Conservation (phyloP, 176 grass and related monocot genomes). For the Stipa capillata region DNA sequence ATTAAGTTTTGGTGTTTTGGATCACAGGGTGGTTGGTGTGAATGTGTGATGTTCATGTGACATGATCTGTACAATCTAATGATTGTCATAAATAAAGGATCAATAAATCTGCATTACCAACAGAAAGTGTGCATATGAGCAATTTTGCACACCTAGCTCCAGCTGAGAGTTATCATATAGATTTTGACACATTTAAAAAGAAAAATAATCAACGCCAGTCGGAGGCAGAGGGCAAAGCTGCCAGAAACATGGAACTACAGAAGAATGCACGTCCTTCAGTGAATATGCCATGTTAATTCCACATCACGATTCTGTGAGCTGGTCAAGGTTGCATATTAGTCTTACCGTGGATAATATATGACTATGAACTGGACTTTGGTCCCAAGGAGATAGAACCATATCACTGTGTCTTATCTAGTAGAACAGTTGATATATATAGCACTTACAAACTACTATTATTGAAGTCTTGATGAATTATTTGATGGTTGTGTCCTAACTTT, state of each 20-base stretch:
- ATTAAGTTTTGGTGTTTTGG: neutral
- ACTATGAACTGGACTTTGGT: neutral
- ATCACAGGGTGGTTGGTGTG: neutral
- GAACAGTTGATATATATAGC: neutral
- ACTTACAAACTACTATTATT: neutral
- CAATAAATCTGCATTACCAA: neutral
- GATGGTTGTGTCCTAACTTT: neutral
- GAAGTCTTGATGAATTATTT: neutral
- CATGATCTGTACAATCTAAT: neutral
- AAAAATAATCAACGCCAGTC: neutral
- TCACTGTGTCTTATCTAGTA: neutral
- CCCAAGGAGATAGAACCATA: neutral
- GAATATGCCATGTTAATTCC: neutral
- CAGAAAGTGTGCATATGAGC: neutral
- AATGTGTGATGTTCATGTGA: neutral
- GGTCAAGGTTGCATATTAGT: neutral
- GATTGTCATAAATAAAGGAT: neutral
- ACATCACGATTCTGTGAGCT: neutral
- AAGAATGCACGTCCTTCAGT: neutral
- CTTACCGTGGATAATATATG: neutral
- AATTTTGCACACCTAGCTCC: neutral
- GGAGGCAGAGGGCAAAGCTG: neutral
- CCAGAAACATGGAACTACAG: neutral
- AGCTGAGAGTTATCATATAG: neutral
- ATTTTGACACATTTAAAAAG: neutral